Conservation (phyloP, 2,329 filamentous ascomycete species). For the Epichloe festucae region DNA sequence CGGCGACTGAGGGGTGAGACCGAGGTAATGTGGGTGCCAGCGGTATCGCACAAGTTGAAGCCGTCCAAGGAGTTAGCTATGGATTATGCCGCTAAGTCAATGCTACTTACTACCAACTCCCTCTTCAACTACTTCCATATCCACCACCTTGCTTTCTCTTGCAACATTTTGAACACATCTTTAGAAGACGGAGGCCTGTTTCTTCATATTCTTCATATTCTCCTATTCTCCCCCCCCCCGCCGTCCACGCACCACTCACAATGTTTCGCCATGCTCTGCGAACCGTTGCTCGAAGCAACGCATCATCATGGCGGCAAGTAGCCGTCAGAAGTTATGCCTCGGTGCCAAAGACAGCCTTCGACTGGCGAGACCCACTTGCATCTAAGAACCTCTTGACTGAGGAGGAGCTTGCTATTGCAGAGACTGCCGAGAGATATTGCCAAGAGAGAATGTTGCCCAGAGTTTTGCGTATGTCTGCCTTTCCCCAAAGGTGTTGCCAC, state of each 20-base stretch:
- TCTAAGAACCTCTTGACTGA: slow-evolving; percentile 68
- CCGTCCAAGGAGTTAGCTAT: background rate
- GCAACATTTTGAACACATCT: background rate
- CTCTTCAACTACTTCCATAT: slow-evolving; percentile 8
- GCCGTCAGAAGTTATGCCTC: slow-evolving; percentile 24
- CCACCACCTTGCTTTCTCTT: background rate
- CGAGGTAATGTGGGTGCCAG: background rate
- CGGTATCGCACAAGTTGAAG: slow-evolving; percentile 9
- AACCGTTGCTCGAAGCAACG: slow-evolving; percentile 13
- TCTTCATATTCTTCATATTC: background rate
- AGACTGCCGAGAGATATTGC: slow-evolving; percentile 87
- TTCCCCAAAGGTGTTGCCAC: background rate
- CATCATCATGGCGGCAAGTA: slow-evolving; percentile 13
- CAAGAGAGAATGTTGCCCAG: slow-evolving; percentile 79
- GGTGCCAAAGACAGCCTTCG: slow-evolving; percentile 38
- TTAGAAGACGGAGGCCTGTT: background rate
- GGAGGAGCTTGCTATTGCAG: slow-evolving; percentile 79
- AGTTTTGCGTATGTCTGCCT: slow-evolving; percentile 55
- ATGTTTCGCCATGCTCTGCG: slow-evolving; percentile 22
- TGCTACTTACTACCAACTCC: slow-evolving; percentile 9
- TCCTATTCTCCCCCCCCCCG: background rate
- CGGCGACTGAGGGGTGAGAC: background rate
- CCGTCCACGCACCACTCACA: background rate
- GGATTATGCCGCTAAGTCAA: background rate
- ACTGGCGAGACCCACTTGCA: slow-evolving; percentile 84